These are phyloP conservation scores for Brachypodium distachyon DNA, from an alignment of 202 grass and related monocot species.

Conservation along the genomic window DNA sequence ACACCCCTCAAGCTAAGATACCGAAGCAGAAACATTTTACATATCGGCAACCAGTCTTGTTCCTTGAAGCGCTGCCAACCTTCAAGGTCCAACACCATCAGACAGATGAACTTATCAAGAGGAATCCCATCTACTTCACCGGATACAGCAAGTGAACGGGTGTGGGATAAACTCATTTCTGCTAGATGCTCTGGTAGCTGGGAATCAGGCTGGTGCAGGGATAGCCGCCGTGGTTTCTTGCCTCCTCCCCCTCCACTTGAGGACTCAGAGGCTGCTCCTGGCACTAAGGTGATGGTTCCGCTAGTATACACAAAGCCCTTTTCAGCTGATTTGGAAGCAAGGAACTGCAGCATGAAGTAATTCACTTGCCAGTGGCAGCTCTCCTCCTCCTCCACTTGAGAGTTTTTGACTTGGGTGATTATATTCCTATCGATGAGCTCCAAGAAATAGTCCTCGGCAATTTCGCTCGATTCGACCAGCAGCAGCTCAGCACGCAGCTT, in stretches of 20 bases:
- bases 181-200: neutral
- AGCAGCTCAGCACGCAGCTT: too few relatives aligned
- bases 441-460: too few relatives aligned
- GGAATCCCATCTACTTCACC: neutral
- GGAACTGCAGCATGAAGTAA: neutral
- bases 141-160: neutral
- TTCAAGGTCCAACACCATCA: neutral
- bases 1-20: neutral
- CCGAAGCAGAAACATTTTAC: neutral
- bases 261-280: too few relatives aligned
- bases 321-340: neutral
- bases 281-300: neutral
- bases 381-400: neutral
- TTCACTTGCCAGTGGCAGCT: neutral
- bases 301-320: neutral
- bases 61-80: neutral
- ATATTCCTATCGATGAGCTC: neutral
- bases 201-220: neutral
- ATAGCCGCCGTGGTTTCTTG: neutral
- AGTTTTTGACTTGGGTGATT: neutral
- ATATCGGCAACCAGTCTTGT: neutral
- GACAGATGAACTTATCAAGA: neutral
- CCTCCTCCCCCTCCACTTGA: too few relatives aligned
- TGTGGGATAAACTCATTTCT: neutral
- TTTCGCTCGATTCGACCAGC: too few relatives aligned